phyloP scores from a whole-genome alignment of 495 filamentous ascomycete species.

The Hypoxylon cercidicola region DNA sequence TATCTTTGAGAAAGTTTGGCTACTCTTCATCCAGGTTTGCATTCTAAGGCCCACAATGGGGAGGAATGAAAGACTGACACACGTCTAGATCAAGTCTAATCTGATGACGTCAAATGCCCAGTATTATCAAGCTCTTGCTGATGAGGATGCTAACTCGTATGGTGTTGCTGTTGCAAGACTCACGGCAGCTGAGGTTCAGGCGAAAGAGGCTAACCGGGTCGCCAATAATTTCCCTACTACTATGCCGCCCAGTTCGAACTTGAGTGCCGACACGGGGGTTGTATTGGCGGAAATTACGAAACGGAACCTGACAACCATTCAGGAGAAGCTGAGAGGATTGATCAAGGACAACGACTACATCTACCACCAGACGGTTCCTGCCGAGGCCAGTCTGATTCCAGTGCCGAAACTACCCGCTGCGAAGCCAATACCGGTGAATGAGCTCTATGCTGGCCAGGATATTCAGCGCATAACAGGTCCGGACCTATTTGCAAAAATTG shows the following conservation, averaged over 20 bases:
- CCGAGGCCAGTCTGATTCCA: constrained; percentile 78
- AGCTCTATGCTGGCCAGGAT: constrained; percentile 96
- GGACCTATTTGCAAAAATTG: constrained; percentile 96
- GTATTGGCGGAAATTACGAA: constrained; percentile 82
- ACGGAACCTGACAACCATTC: constrained; percentile 80
- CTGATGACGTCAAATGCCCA: constrained; percentile 88
- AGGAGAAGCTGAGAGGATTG: constrained; percentile 78
- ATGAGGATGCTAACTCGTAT: constrained; percentile 87
- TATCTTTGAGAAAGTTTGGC: constrained; percentile 96
- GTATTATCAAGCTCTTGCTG: constrained; percentile 92
- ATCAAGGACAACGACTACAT: constrained; percentile 98
- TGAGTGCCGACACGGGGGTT: constrained; percentile 79
- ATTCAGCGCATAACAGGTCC: constrained; percentile 96
- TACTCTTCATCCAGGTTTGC: constrained; percentile 79
- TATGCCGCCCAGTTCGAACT: constrained; percentile 81
- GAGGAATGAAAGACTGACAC: constrained; percentile 1
- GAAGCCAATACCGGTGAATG: constrained; percentile 97
- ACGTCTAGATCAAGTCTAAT: constrained; percentile 77
- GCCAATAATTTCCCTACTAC: constrained; percentile 84
- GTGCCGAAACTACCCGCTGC: constrained; percentile 94
- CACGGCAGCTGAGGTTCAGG: constrained; percentile 78
- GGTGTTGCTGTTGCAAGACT: constrained; percentile 87
- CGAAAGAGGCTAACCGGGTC: constrained; percentile 77
- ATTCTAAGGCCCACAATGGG: neutral
- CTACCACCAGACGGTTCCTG: constrained; percentile 91